Percentiles rank a stretch among this genome's conserved stretches.
phyloP scores from a whole-genome alignment of 805 yeast species.

The Kazachstania psychrophila region DNA sequence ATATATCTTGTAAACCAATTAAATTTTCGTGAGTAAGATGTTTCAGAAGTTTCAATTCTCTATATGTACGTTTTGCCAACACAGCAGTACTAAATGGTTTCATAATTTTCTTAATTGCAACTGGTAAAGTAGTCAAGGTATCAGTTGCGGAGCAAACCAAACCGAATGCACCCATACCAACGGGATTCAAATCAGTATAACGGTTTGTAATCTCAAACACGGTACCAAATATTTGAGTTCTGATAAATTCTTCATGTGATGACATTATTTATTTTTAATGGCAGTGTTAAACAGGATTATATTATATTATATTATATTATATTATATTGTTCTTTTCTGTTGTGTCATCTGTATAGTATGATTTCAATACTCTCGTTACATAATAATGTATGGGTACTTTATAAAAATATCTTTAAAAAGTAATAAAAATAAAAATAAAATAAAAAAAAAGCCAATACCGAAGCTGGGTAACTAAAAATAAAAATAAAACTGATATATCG shows the following conservation, averaged over 20 bases:
- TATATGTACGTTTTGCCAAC: constrained; percentile 89
- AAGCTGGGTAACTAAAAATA: too few species aligned
- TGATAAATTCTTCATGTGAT: constrained; percentile 35
- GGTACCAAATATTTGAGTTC: constrained; percentile 92
- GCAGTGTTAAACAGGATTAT: too few species aligned
- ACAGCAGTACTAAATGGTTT: constrained; percentile 94
- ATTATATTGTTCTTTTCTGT: too few species aligned
- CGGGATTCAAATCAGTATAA: constrained; percentile 88
- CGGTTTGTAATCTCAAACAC: constrained; percentile 87
- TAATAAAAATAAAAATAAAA: too few species aligned
- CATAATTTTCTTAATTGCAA: constrained; percentile 96
- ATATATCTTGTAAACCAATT: constrained; percentile 87
- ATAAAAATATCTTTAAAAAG: too few species aligned
- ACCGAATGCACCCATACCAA: constrained; percentile 99
- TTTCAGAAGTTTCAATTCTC: constrained; percentile 88
- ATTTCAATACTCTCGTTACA: too few species aligned
- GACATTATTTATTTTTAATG: too few species aligned
- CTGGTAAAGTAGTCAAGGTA: constrained; percentile 80
- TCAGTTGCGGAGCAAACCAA: constrained; percentile 94
- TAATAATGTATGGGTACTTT: too few species aligned
- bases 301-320: too few species aligned
- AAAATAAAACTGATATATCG: too few species aligned
- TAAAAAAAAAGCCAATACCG: too few species aligned
- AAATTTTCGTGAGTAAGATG: constrained; percentile 92
- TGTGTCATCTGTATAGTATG: too few species aligned